These are phyloP conservation scores for Drechslera avenae DNA, from an alignment of 2,329 filamentous ascomycete genomes.

Conservation along the genomic window DNA sequence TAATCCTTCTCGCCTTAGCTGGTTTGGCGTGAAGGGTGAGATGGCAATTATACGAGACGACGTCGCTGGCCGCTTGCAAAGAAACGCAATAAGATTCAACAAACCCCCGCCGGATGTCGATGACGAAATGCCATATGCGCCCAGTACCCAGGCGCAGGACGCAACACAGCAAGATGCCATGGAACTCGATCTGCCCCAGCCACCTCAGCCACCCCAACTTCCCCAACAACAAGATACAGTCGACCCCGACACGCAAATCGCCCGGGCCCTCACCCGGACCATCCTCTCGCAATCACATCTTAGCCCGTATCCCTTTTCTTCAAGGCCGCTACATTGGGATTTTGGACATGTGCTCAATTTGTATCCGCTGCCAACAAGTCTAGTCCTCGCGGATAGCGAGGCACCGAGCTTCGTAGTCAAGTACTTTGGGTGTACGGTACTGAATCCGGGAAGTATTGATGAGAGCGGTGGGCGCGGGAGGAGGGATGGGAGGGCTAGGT, in stretches of 20 bases:
- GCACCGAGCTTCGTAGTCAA: slow-evolving; percentile 83
- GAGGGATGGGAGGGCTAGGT: slow-evolving; percentile 69
- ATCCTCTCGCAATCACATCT: slow-evolving; percentile 89
- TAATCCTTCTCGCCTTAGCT: slow-evolving; percentile 79
- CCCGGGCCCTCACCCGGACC: slow-evolving; percentile 84
- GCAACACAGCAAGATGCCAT: slow-evolving; percentile 43
- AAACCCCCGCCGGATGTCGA: slow-evolving; percentile 48
- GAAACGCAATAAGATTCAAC: slow-evolving; percentile 75
- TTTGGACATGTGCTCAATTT: slow-evolving; percentile 75
- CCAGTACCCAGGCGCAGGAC: slow-evolving; percentile 14
- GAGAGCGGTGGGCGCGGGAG: slow-evolving; percentile 63
- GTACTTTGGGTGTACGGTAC: slow-evolving; percentile 93
- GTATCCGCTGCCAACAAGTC: slow-evolving; percentile 84
- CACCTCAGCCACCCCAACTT: slow-evolving; percentile 11
- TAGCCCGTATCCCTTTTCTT: slow-evolving; percentile 79
- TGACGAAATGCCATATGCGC: slow-evolving; percentile 30
- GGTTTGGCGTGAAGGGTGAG: slow-evolving; percentile 89
- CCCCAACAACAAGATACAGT: slow-evolving; percentile 23
- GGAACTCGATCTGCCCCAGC: slow-evolving; percentile 51
- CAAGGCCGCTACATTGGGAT: slow-evolving; percentile 89
- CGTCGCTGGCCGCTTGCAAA: slow-evolving; percentile 75
- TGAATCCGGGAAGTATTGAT: slow-evolving; percentile 85
- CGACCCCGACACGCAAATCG: slow-evolving; percentile 53
- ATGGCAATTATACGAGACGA: slow-evolving; percentile 88
- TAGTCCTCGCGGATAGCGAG: slow-evolving; percentile 82